These are phyloP conservation scores for Coniochaeta sp. DNA, from an alignment of 2,329 filamentous ascomycete species.

Conservation along the genomic window DNA sequence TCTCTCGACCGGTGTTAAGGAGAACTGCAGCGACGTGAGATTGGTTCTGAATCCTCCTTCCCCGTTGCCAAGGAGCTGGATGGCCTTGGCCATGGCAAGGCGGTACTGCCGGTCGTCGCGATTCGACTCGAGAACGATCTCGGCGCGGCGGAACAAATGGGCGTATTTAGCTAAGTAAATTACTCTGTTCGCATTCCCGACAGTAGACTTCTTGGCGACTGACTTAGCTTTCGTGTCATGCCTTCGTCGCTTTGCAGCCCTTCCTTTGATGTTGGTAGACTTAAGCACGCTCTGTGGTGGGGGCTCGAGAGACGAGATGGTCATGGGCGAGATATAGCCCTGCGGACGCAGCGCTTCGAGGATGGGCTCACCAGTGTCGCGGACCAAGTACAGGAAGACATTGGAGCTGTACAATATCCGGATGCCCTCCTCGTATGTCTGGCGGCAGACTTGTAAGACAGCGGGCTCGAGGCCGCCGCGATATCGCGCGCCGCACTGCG, in stretches of 20 bases:
- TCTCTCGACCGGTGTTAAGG: background rate
- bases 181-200: background rate
- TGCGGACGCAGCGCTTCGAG: background rate
- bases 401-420: constrained; percentile 39
- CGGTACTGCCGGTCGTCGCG: constrained; percentile 19
- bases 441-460: constrained; percentile 28
- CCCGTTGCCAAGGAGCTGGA: background rate
- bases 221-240: background rate
- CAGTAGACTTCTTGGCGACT: background rate
- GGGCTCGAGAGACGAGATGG: background rate
- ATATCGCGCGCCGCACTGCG: constrained; percentile 17
- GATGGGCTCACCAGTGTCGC: constrained; percentile 22
- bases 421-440: constrained; percentile 21
- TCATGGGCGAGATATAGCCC: background rate
- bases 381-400: constrained; percentile 36
- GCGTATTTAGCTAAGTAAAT: constrained; percentile 29
- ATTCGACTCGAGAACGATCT: constrained; percentile 34
- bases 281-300: background rate
- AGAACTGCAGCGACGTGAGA: background rate
- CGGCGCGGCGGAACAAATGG: constrained; percentile 30
- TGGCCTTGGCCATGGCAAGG: background rate
- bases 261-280: constrained; percentile 8
- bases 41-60: background rate
- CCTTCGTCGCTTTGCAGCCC: background rate
- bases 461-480: constrained; percentile 21